Conservation (phyloP, 257 asterid genomes). For the Nicotiana otophora region DNA sequence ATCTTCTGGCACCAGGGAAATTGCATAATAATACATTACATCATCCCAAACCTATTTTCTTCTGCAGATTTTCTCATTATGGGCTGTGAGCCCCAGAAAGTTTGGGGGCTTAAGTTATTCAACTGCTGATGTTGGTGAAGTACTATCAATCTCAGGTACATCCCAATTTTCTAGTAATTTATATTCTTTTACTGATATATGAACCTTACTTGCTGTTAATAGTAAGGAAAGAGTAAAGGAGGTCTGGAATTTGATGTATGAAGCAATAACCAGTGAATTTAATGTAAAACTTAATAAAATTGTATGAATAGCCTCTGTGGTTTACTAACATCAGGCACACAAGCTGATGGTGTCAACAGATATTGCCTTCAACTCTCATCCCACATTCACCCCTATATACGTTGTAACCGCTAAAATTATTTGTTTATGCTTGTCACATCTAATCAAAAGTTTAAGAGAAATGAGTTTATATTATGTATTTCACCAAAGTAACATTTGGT, state of each 20-base stretch:
- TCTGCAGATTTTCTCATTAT: slow-evolving; percentile 71
- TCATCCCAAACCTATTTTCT: background rate
- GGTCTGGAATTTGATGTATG: background rate
- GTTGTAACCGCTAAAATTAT: background rate
- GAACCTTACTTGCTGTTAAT: background rate
- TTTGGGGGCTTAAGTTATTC: slow-evolving; percentile 64
- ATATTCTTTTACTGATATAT: background rate
- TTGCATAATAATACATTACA: background rate
- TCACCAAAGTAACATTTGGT: background rate
- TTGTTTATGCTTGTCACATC: background rate
- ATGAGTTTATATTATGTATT: background rate
- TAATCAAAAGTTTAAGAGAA: background rate
- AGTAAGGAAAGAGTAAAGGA: background rate
- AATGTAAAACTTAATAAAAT: background rate
- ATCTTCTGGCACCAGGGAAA: background rate
- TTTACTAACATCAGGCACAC: background rate
- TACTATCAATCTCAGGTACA: slow-evolving; percentile 72
- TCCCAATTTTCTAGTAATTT: background rate
- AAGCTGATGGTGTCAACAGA: no score
- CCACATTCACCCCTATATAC: background rate
- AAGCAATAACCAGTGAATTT: background rate
- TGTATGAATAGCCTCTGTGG: background rate
- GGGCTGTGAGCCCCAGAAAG: slow-evolving; percentile 80
- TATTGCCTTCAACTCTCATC: background rate
- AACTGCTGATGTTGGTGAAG: slow-evolving; percentile 68